Base-by-base conservation (phyloP, 306 rosid genomes). In the Purshia tridentata region DNA sequence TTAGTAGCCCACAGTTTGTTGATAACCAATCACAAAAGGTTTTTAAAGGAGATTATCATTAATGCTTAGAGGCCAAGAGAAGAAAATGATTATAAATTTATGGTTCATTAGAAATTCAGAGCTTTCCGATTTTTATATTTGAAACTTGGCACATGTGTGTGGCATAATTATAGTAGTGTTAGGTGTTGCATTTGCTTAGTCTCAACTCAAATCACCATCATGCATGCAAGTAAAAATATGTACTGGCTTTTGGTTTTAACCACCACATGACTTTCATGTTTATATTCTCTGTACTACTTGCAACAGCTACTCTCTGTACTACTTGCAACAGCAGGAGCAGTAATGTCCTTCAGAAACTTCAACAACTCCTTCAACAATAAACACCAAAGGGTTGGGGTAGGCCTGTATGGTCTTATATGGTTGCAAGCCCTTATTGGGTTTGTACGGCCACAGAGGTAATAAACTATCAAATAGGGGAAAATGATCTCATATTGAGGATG, bases 381-480 rank as follows among this genome's bases (percentile, higher is more conserved):
- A 75, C 98, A 93, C 80, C 96, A 93, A 84, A 89, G 97, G 79
- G 70, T 93, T 81, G 98, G 98, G 22, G 76, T 93, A 29, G 86
- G 87, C 74, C 80, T 93, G 7, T 91, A 93, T 81, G 96, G 88
- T 42, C 58, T 91, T 14, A 85, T 93, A 69, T 93, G 97, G 97
- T 72, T 89, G 52, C 97, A 89, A 78, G 77, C 81, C 41, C 73
- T 86, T n/a, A 51, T 89, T 57, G 98, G 93, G 35, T n/a, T 91
- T 72, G 70, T 87, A 16, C 65, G 93, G 75, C 97, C 97, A 37
- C 72, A 70, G 14, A 91, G 97, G 98, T 91, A 80, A 61, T 5
- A 44, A 73, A 48, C 11, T 49, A 67, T 8, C 41, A 46, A 29
- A 29, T 29, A 29, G 35, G 35, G 35, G 2, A 29, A 29, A 29